Base-by-base conservation (phyloP, 106 monocot species). In the Xerophyta viscosa region DNA sequence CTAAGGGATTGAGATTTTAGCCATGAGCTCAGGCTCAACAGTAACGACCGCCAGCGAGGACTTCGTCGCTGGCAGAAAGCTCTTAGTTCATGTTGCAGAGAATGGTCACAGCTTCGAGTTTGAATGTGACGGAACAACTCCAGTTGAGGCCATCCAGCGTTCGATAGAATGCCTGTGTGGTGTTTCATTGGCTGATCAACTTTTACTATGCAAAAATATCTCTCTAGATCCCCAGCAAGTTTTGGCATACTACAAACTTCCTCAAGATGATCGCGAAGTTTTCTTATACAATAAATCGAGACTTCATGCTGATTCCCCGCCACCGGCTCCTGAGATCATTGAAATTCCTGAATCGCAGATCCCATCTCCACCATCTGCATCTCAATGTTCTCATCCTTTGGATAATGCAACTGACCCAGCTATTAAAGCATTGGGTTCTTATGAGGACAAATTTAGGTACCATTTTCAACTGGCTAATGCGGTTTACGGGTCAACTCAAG, bases 41-140 rank as follows among this genome's bases (percentile, higher is more conserved):
- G 46, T 46, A 19, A 19, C 46, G 8, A 51, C 71, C 46, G 69
- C 64, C 31, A 46, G 33, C 55, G 76, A 71, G 2, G 85, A 76
- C 11, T 70, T 74, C 62, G 69, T 65, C 24, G 72, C 83, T 19
- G 85, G 89, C 25, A 61, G 60, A 62, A 99, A 75, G 67, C 90
- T 99, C 19, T 22, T 72, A 24, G 83, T 91, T 41, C 74, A 99
- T 57, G 58, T 79, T 8, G 73, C 90, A 0, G 90, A 99, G 66
- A 91, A 90, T 41, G 98, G 98, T 14, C 77, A 75, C 56, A 91
- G 79, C 67, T 83, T 91, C 37, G 86, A 90, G 74, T 83, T 99
- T 43, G 77, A 80, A 24, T 99, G 98, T 66, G 77, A 86, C 19
- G 86, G 77, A 18, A 63, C 80, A 5, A 99, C 90, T 13, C 50